These are phyloP conservation scores for Talaromyces sp. DNA, from an alignment of 2,329 filamentous ascomycete genomes.

Conservation along the genomic window DNA sequence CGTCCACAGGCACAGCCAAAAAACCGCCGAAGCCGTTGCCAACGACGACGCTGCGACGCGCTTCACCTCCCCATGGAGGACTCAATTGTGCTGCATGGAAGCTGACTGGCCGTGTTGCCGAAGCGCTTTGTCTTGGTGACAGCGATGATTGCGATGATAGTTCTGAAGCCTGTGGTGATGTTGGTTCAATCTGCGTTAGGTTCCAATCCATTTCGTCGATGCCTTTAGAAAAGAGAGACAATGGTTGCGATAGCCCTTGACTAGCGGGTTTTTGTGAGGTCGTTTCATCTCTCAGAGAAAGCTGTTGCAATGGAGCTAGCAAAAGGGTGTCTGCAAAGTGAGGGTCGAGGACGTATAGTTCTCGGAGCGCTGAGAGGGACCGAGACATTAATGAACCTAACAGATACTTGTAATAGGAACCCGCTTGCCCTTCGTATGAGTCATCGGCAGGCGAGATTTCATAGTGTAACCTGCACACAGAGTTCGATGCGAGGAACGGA, in stretches of 20 bases:
- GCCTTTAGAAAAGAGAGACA: slow-evolving; percentile 62
- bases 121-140: slow-evolving; percentile 27
- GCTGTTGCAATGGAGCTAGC: slow-evolving; percentile 58
- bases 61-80: slow-evolving; percentile 54
- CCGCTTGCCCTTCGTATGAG: slow-evolving; percentile 50
- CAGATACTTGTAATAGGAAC: slow-evolving; percentile 77
- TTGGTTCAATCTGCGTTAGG: slow-evolving; percentile 55
- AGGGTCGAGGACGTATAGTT: slow-evolving; percentile 80
- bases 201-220: slow-evolving; percentile 63
- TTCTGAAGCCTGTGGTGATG: slow-evolving; percentile 13
- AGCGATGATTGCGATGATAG: not conserved
- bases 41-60: slow-evolving; percentile 57
- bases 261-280: slow-evolving; percentile 18
- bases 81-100: slow-evolving; percentile 42
- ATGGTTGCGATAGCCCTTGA: slow-evolving; percentile 46
- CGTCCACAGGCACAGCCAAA: slow-evolving; percentile 55
- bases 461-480: slow-evolving; percentile 69
- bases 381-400: slow-evolving; percentile 73
- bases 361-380: slow-evolving; percentile 64
- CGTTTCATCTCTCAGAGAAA: slow-evolving; percentile 39
- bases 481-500: slow-evolving; percentile 61
- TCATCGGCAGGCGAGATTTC: slow-evolving; percentile 63
- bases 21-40: slow-evolving; percentile 63
- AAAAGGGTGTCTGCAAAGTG: slow-evolving; percentile 75
- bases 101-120: slow-evolving; percentile 41